Percentiles rank a stretch among this genome's conserved stretches.
phyloP scores from a whole-genome alignment of 2,329 filamentous ascomycete genomes.

The Elsinoe batatas region DNA sequence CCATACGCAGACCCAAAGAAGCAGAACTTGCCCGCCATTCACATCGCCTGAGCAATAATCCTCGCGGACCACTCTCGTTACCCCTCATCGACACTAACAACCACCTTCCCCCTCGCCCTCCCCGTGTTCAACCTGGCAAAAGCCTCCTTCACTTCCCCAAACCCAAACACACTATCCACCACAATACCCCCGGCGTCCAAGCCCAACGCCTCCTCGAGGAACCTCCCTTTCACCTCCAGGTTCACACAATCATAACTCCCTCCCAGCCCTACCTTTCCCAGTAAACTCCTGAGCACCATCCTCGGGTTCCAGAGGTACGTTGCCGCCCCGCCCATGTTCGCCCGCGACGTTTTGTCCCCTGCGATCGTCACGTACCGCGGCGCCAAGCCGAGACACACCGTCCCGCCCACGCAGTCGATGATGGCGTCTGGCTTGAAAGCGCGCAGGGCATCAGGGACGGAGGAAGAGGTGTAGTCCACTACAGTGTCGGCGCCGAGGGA shows the following conservation, averaged over 20 bases:
- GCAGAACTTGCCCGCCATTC: too few species aligned
- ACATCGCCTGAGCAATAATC: too few species aligned
- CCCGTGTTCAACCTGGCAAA: slow-evolving; percentile 29
- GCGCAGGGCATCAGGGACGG: slow-evolving; percentile 42
- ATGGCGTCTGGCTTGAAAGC: slow-evolving; percentile 44
- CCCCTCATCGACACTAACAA: slow-evolving; percentile 19
- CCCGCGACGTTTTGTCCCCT: slow-evolving; percentile 27
- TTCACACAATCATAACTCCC: slow-evolving; percentile 34
- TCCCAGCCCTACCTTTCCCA: slow-evolving; percentile 31
- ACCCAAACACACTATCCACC: slow-evolving; percentile 47
- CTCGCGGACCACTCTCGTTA: background rate
- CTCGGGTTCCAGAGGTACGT: slow-evolving; percentile 15
- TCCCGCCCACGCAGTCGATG: slow-evolving; percentile 50
- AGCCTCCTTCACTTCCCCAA: slow-evolving; percentile 41
- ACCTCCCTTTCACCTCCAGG: slow-evolving; percentile 34
- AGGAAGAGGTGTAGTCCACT: slow-evolving; percentile 47
- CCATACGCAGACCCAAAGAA: too few species aligned
- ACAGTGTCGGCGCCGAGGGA: slow-evolving; percentile 53
- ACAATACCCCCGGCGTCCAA: slow-evolving; percentile 47
- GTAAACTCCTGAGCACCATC: slow-evolving; percentile 37
- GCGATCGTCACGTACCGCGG: slow-evolving; percentile 43
- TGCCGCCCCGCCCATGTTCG: slow-evolving; percentile 24
- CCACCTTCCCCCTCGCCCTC: slow-evolving; percentile 26
- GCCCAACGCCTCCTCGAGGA: slow-evolving; percentile 45
- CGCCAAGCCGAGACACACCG: slow-evolving; percentile 25